These are phyloP conservation scores for Viridothelium virens DNA, from an alignment of 495 filamentous ascomycete species.

Conservation along the genomic window DNA sequence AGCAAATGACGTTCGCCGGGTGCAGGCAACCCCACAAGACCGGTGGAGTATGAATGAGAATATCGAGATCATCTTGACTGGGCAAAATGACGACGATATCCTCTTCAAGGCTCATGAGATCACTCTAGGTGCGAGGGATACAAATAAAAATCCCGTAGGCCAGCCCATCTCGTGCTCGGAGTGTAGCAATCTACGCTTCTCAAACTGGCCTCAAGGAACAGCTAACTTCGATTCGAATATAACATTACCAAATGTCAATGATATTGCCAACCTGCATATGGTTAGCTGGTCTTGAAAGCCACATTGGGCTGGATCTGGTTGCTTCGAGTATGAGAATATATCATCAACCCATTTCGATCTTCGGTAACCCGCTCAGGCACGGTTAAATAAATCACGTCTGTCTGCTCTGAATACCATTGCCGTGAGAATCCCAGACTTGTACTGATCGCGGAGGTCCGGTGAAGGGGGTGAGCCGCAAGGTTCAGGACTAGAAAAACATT, in stretches of 20 bases:
- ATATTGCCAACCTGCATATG: not conserved
- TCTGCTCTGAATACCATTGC: no score
- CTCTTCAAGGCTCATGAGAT: not conserved
- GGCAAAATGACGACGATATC: not conserved
- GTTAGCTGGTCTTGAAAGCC: not conserved
- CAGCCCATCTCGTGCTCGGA: not conserved
- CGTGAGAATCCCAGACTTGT: no score
- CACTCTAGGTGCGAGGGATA: not conserved
- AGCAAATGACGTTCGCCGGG: not conserved
- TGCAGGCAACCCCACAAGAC: not conserved
- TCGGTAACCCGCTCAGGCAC: no score
- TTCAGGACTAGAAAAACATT: no score
- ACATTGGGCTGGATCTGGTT: no score
- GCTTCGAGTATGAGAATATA: no score
- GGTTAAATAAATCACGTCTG: no score
- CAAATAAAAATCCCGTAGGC: not conserved
- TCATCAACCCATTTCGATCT: no score
- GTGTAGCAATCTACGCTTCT: not conserved
- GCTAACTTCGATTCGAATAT: not conserved
- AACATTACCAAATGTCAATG: not conserved
- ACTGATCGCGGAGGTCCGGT: no score
- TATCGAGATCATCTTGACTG: not conserved
- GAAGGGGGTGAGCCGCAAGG: no score
- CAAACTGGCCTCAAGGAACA: not conserved
- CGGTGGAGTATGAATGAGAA: not conserved